Conservation (phyloP, 345 rosid genomes). For the Nephelium lappaceum region DNA sequence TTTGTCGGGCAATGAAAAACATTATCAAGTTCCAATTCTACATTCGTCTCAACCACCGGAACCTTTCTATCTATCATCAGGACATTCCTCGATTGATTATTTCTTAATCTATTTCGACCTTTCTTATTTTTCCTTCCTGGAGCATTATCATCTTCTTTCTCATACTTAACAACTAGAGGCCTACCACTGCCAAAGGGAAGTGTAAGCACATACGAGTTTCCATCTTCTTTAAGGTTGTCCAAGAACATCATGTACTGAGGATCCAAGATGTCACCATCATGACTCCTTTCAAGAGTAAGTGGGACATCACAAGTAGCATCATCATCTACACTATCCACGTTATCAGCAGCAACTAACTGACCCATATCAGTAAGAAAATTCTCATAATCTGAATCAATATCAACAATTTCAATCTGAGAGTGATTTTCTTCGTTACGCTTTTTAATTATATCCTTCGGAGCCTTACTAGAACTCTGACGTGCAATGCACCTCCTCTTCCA, state of each 20-base stretch:
- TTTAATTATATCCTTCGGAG: neutral
- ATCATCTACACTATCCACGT: slow-evolving; percentile 4
- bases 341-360: neutral
- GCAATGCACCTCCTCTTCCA: slow-evolving; percentile 35
- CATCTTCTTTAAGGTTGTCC: slow-evolving; percentile 36
- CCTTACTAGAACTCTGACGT: neutral
- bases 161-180: slow-evolving; percentile 28
- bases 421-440: neutral
- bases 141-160: slow-evolving; percentile 8
- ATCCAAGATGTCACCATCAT: slow-evolving; percentile 26
- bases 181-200: slow-evolving; percentile 17
- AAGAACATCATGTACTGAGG: slow-evolving; percentile 39
- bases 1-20: slow-evolving; percentile 15
- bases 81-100: neutral
- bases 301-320: slow-evolving; percentile 4
- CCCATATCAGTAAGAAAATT: slow-evolving; percentile 5
- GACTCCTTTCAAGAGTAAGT: neutral
- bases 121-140: neutral
- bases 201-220: slow-evolving; percentile 33
- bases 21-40: slow-evolving; percentile 17
- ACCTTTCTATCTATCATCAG: slow-evolving; percentile 16
- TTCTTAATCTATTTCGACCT: neutral
- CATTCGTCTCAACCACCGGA: slow-evolving; percentile 22
- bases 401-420: slow-evolving; percentile 11
- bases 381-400: slow-evolving; percentile 20